Evolutionary conservation across 768 basidiomycete species (phyloP).

Genomic region (Daedalea quercina): DNA sequence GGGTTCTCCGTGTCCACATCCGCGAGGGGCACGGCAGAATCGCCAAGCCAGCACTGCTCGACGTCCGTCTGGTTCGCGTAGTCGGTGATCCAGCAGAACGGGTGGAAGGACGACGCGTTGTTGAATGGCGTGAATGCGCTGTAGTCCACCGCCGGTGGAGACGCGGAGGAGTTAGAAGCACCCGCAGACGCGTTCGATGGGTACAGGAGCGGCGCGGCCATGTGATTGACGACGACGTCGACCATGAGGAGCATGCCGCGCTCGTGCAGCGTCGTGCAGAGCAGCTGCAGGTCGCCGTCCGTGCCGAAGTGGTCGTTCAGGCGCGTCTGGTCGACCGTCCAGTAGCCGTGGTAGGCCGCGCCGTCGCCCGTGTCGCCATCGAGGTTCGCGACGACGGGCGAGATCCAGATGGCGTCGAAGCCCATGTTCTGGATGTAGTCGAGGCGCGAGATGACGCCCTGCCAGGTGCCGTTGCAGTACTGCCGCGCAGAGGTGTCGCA

Average conservation of each 20-base stretch:
- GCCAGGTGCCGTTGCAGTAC: slow-evolving; percentile 56
- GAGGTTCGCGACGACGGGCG: slow-evolving; percentile 44
- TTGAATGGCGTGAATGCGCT: slow-evolving; percentile 26
- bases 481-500: slow-evolving; percentile 41
- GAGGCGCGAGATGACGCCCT: slow-evolving; percentile 43
- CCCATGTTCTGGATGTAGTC: slow-evolving; percentile 62
- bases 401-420: slow-evolving; percentile 55
- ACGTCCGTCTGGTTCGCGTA: slow-evolving; percentile 40
- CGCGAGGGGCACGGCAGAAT: slow-evolving; percentile 42
- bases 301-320: slow-evolving; percentile 52
- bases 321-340: slow-evolving; percentile 39
- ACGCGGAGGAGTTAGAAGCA: slow-evolving; percentile 4
- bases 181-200: too few relatives aligned
- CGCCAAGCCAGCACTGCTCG: slow-evolving; percentile 58
- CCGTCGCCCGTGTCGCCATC: slow-evolving; percentile 43
- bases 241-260: slow-evolving; percentile 57
- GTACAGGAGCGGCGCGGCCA: slow-evolving; percentile 33
- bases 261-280: slow-evolving; percentile 39
- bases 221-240: slow-evolving; percentile 58
- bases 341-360: slow-evolving; percentile 57
- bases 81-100: slow-evolving; percentile 34
- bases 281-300: slow-evolving; percentile 41
- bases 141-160: slow-evolving; percentile 18
- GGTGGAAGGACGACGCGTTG: slow-evolving; percentile 31
- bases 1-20: slow-evolving; percentile 52